Percentiles rank a stretch among this genome's conserved stretches.
phyloP scores from a whole-genome alignment of 1,284 basidiomycete genomes.

The Coniferiporia weirii region DNA sequence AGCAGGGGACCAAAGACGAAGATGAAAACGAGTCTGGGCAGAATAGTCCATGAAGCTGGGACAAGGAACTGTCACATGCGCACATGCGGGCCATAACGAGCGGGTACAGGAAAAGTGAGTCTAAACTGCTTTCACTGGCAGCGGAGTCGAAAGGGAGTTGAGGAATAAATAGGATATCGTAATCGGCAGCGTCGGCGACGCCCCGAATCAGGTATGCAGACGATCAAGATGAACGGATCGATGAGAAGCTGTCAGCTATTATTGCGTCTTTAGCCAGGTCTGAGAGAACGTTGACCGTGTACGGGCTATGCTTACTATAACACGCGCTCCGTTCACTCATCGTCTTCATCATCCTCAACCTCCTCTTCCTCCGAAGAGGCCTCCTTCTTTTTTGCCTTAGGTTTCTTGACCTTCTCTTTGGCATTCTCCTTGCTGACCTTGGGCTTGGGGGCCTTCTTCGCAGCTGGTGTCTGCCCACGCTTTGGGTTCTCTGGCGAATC shows the following conservation, averaged over 20 bases:
- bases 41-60: neutral
- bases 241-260: neutral
- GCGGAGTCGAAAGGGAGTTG: neutral
- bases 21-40: neutral
- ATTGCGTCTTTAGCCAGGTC: neutral
- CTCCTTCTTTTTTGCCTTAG: conserved; percentile 23
- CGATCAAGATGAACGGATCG: neutral
- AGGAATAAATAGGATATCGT: conserved; percentile 6
- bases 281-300: neutral
- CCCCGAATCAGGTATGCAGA: neutral
- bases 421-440: conserved; percentile 26
- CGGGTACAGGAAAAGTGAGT: neutral
- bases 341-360: neutral
- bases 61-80: neutral
- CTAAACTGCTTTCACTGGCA: neutral
- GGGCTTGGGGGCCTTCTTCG: conserved; percentile 27
- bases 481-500: conserved; percentile 57
- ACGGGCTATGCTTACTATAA: neutral
- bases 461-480: conserved; percentile 42
- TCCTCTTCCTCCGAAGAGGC: conserved; percentile 16
- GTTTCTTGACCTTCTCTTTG: conserved; percentile 16
- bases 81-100: neutral
- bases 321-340: neutral
- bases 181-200: neutral
- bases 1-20: neutral